A percentile compares a stretch with the other conserved stretches of the same genome.
These are phyloP conservation scores for Zygotorulaspora danielsina DNA, from an alignment of 805 yeast genomes.

Conservation along the genomic window DNA sequence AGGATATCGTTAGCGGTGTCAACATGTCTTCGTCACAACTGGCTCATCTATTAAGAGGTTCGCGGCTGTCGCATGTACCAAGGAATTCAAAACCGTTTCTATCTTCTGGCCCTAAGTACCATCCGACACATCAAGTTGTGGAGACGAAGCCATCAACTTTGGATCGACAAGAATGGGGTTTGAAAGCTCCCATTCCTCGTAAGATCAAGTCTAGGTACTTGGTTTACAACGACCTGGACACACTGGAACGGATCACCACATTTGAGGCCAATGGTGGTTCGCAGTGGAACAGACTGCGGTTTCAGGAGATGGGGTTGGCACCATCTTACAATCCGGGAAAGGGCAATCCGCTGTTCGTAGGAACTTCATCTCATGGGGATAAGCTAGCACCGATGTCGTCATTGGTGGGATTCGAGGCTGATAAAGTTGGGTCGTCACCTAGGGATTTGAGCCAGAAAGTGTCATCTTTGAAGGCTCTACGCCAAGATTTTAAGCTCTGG, in stretches of 20 bases:
- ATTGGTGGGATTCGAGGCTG: conserved; percentile 14
- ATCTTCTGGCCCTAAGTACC: conserved; percentile 18
- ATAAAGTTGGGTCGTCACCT: not conserved
- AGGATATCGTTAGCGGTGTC: too few relatives aligned
- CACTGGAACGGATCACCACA: conserved; percentile 61
- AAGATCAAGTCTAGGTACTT: conserved; percentile 56
- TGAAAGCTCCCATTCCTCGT: conserved; percentile 65
- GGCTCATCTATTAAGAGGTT: conserved; percentile 29
- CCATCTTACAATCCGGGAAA: conserved; percentile 28
- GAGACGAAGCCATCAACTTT: conserved; percentile 64
- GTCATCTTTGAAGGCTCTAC: conserved; percentile 43
- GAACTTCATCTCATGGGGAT: conserved; percentile 16
- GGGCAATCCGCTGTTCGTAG: conserved; percentile 37
- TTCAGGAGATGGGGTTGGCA: conserved; percentile 60
- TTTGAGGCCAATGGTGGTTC: conserved; percentile 59
- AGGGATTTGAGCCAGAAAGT: conserved; percentile 31
- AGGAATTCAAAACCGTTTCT: conserved; percentile 23
- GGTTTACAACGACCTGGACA: conserved; percentile 63
- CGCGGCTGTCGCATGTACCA: conserved; percentile 37
- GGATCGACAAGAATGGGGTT: conserved; percentile 67
- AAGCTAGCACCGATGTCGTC: conserved; percentile 23
- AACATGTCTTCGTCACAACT: conserved; percentile 12
- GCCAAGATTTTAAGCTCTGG: conserved; percentile 53
- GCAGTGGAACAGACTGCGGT: conserved; percentile 57
- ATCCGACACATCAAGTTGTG: conserved; percentile 70